phyloP scores from a whole-genome alignment of 768 basidiomycete species.

The Suillus sp. region DNA sequence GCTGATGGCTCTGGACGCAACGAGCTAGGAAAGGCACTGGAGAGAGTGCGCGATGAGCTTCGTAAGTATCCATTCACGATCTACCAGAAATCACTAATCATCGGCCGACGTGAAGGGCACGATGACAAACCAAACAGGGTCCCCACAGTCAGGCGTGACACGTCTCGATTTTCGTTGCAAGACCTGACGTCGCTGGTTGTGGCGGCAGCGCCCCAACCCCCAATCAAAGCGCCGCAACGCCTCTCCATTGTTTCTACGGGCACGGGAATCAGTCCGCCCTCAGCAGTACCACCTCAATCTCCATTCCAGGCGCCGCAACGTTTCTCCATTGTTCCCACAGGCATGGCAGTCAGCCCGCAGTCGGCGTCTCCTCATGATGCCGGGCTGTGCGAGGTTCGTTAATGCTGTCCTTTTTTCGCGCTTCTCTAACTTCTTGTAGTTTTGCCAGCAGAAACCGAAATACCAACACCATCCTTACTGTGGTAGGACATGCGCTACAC shows the following conservation, averaged over 20 bases:
- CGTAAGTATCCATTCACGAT: conserved; percentile 30
- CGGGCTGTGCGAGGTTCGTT: conserved; percentile 34
- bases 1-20: conserved; percentile 67
- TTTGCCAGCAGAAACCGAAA: conserved; percentile 61
- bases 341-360: conserved; percentile 9
- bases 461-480: conserved; percentile 62
- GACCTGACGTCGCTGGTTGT: conserved; percentile 31
- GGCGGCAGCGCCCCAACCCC: conserved; percentile 5
- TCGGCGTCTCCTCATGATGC: conserved; percentile 12
- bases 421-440: conserved; percentile 33
- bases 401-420: background rate
- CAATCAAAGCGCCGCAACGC: conserved; percentile 3
- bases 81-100: background rate
- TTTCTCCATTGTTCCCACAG: conserved; percentile 11
- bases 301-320: conserved; percentile 4
- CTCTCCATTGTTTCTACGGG: conserved; percentile 12
- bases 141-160: conserved; percentile 30
- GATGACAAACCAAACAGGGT: conserved; percentile 30
- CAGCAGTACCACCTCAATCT: conserved; percentile 1
- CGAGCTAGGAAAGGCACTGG: conserved; percentile 72
- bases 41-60: conserved; percentile 59
- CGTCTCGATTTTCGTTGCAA: conserved; percentile 34
- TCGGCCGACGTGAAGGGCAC: conserved; percentile 10
- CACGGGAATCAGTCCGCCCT: conserved; percentile 4
- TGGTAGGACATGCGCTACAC: conserved; percentile 61